Conservation (phyloP, 2,329 filamentous ascomycete genomes). For the Beauveria pseudobassiana region DNA sequence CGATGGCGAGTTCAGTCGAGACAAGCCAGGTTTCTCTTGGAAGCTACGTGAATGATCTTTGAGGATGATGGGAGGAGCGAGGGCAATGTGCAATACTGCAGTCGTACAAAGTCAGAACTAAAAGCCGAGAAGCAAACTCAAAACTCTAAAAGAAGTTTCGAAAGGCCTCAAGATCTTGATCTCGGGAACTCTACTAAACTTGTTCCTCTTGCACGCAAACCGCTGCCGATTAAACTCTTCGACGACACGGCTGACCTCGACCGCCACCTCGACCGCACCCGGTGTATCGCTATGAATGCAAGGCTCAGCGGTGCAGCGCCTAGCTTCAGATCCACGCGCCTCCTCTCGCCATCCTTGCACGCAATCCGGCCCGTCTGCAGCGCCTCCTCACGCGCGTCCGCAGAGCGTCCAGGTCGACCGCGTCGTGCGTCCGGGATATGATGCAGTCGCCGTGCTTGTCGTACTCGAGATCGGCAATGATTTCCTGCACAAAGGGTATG, state of each 20-base stretch:
- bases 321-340: background rate
- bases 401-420: background rate
- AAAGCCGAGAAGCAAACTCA: too few relatives aligned
- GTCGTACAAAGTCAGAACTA: too few relatives aligned
- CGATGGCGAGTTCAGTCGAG: too few relatives aligned
- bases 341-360: background rate
- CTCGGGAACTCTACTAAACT: too few relatives aligned
- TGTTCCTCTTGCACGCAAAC: background rate
- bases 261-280: background rate
- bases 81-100: too few relatives aligned
- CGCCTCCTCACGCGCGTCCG: background rate
- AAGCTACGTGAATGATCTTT: too few relatives aligned
- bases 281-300: conserved; percentile 4
- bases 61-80: too few relatives aligned
- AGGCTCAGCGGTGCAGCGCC: background rate
- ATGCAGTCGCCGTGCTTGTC: background rate
- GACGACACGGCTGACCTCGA: background rate
- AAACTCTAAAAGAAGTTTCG: too few relatives aligned
- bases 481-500: conserved; percentile 4
- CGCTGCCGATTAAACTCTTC: background rate
- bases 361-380: background rate
- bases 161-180: too few relatives aligned
- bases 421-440: conserved; percentile 4
- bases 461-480: conserved; percentile 7
- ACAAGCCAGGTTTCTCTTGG: too few relatives aligned